phyloP scores from a whole-genome alignment of 192 early-diverging fungal genomes.

The Backusella liffmaniae region DNA sequence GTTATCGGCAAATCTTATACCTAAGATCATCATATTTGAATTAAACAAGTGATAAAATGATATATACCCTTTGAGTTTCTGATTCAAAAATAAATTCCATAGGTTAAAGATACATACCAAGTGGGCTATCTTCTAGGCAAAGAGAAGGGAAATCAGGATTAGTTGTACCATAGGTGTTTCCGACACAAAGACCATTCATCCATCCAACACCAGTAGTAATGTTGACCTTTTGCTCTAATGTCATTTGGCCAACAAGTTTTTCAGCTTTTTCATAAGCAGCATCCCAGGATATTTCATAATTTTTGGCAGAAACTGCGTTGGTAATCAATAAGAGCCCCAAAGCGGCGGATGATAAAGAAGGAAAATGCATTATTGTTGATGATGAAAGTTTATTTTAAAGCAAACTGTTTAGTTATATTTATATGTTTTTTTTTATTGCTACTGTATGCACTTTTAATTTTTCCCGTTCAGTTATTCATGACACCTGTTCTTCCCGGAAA shows the following conservation, averaged over 20 bases:
- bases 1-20: slow-evolving; percentile 40
- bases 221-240: slow-evolving; percentile 45
- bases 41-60: background rate
- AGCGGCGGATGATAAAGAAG: background rate
- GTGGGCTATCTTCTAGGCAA: slow-evolving; percentile 24
- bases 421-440: background rate
- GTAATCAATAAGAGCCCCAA: background rate
- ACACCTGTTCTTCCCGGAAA: background rate
- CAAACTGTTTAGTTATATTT: background rate
- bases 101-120: slow-evolving; percentile 6
- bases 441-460: background rate
- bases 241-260: slow-evolving; percentile 35
- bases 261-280: slow-evolving; percentile 27
- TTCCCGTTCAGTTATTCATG: background rate
- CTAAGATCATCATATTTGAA: background rate
- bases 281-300: slow-evolving; percentile 19
- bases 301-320: background rate
- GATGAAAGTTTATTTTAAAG: background rate
- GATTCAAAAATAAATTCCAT: background rate
- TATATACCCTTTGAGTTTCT: background rate
- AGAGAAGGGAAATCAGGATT: slow-evolving; percentile 47
- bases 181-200: slow-evolving; percentile 44
- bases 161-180: slow-evolving; percentile 41
- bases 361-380: slow-evolving; percentile 7
- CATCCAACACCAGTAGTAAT: slow-evolving; percentile 50